Evolutionary conservation across 2,329 filamentous ascomycete species (phyloP), one percentile per base, ranked within the genome.

Genomic region (Ophiostoma novo-ulmi): DNA sequence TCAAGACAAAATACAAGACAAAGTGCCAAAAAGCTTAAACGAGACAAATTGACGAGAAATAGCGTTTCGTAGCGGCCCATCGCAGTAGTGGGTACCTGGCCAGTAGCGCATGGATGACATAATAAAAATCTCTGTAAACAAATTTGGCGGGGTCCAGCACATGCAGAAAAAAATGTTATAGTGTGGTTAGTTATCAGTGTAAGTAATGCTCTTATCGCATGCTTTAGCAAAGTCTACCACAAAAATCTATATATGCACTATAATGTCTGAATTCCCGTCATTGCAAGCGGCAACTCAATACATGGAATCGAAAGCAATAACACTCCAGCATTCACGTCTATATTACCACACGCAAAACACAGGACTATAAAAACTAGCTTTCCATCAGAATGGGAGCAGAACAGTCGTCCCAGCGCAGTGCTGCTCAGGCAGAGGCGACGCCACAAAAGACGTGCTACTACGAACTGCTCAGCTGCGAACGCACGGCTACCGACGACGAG

Each of bases 401-500:
- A 71, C 86, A 88, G 77, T 88, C 86, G 22, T 81, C 84, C 7
- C 76, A 76, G 68, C 78, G 78, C 70, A 58, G 52, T 10, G 76
- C 77, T 36, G 73, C 68, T 38, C 72, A 70, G 52, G 70, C 76
- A n/a, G 71, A 74, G 36, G 72, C 75, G 48, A 70, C 75, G 8
- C 73, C 76, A 67, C 77, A 80, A 68, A 94, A 92, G 80, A 91
- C 87, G 48, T 92, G 90, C 78, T 94, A 94, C 80, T 98, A 98
- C 80, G 91, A 95, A 75, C 84, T 97, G 48, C 85, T 98, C 5
- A 88, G 85, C 6, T 82, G 97, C 20, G 87, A 91, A 73, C 85
- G 88, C 72, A 84, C 86, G 73, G 93, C 93, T 44, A 88, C 88
- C 6, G 91, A 94, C 64, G 91, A 96, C 70, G 94, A 97, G 89